Evolutionary conservation across 345 rosid genomes (phyloP).

Genomic region (Iberis pinnata): DNA sequence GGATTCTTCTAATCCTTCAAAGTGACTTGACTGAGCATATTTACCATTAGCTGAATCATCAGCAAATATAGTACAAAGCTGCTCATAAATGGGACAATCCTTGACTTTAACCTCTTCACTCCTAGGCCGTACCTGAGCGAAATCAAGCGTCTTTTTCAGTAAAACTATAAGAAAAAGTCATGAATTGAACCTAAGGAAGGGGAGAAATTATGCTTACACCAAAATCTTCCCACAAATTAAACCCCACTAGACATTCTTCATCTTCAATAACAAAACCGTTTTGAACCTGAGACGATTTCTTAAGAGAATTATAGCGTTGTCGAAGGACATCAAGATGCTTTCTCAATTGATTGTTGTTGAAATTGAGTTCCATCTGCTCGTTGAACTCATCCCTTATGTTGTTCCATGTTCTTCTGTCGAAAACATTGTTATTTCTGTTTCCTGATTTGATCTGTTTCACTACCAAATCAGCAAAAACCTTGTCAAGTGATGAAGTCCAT

Average conservation of each 20-base stretch:
- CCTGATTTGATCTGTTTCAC: conserved; percentile 64
- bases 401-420: conserved; percentile 73
- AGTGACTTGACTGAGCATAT: conserved; percentile 89
- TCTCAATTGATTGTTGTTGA: conserved; percentile 70
- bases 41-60: conserved; percentile 61
- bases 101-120: conserved; percentile 46
- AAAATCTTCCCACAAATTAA: conserved; percentile 74
- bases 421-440: conserved; percentile 56
- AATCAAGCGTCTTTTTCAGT: no score
- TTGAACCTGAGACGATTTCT: conserved; percentile 46
- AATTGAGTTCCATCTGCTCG: conserved; percentile 49
- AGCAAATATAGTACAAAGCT: conserved; percentile 58
- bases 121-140: conserved; percentile 57
- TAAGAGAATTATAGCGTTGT: conserved; percentile 52
- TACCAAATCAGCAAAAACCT: conserved; percentile 65
- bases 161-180: not conserved
- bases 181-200: no score
- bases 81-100: conserved; percentile 71
- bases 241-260: conserved; percentile 47
- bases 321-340: conserved; percentile 75
- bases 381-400: conserved; percentile 62
- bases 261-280: conserved; percentile 53
- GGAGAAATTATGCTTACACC: conserved; percentile 60
- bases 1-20: conserved; percentile 59
- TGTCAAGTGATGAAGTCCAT: conserved; percentile 66